Conservation (phyloP, 352 stramenopile genomes). For the Aphanomyces invadans region DNA sequence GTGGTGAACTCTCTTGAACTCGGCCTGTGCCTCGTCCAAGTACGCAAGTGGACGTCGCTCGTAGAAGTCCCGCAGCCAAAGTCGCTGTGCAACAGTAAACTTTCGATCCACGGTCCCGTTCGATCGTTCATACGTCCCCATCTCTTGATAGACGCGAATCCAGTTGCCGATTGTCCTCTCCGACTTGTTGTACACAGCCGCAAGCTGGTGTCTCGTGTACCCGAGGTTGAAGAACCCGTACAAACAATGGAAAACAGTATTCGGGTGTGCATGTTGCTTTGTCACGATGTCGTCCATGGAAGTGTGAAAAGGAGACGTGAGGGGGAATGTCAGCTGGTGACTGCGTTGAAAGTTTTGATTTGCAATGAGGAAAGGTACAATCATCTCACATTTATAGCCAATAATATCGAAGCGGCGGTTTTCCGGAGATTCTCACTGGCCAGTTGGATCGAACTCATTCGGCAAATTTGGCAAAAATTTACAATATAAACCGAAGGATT, state of each 20-base stretch:
- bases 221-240: slow-evolving; percentile 28
- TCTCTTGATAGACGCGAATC: slow-evolving; percentile 25
- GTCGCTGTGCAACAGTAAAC: slow-evolving; percentile 20
- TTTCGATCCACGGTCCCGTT: slow-evolving; percentile 4
- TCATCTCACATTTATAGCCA: no score
- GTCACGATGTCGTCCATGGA: slow-evolving; percentile 16
- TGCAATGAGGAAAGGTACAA: no score
- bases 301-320: no score
- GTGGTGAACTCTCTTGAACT: not conserved
- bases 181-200: slow-evolving; percentile 28
- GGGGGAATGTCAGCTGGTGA: not conserved
- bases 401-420: no score
- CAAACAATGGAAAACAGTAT: slow-evolving; percentile 28
- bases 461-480: no score
- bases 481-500: no score
- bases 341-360: no score
- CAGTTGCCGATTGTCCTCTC: slow-evolving; percentile 28
- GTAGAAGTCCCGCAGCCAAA: slow-evolving; percentile 26
- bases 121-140: slow-evolving; percentile 24
- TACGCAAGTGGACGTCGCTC: slow-evolving; percentile 20
- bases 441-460: no score
- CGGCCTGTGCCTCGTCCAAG: slow-evolving; percentile 27
- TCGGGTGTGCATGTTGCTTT: slow-evolving; percentile 19
- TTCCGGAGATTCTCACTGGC: no score
- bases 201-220: slow-evolving; percentile 23